Evolutionary conservation across 306 rosid genomes (phyloP).

Genomic region (Lathyrus aphaca): DNA sequence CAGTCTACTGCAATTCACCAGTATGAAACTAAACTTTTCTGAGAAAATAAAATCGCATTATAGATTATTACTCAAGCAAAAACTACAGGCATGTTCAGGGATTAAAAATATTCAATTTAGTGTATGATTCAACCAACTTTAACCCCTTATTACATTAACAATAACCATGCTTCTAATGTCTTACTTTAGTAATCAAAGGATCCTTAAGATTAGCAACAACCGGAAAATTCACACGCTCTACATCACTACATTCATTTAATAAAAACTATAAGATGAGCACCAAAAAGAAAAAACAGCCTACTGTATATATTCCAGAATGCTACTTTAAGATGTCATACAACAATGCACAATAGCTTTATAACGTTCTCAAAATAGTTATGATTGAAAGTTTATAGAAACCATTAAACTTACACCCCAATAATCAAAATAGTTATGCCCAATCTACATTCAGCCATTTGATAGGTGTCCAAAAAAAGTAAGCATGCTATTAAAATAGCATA

Average conservation of each 20-base stretch:
- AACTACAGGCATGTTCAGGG: constrained; percentile 6
- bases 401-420: not conserved
- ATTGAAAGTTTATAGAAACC: too few relatives aligned
- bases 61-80: constrained; percentile 6
- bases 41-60: not conserved
- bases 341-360: too few relatives aligned
- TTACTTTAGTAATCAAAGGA: constrained; percentile 74
- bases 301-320: too few relatives aligned
- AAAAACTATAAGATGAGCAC: constrained; percentile 23
- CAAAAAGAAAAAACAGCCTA: not conserved
- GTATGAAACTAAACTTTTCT: constrained; percentile 26
- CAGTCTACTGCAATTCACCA: not conserved
- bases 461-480: not conserved
- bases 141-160: not conserved
- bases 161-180: not conserved
- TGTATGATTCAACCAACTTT: constrained; percentile 10
- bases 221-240: constrained; percentile 68
- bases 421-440: not conserved
- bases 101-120: not conserved
- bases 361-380: too few relatives aligned
- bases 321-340: too few relatives aligned
- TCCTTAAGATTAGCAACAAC: constrained; percentile 80
- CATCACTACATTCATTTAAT: constrained; percentile 57
- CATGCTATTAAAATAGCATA: not conserved
- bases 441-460: not conserved